Evolutionary conservation across 139 green algal species (phyloP).

Genomic region (Closterium sp.): DNA sequence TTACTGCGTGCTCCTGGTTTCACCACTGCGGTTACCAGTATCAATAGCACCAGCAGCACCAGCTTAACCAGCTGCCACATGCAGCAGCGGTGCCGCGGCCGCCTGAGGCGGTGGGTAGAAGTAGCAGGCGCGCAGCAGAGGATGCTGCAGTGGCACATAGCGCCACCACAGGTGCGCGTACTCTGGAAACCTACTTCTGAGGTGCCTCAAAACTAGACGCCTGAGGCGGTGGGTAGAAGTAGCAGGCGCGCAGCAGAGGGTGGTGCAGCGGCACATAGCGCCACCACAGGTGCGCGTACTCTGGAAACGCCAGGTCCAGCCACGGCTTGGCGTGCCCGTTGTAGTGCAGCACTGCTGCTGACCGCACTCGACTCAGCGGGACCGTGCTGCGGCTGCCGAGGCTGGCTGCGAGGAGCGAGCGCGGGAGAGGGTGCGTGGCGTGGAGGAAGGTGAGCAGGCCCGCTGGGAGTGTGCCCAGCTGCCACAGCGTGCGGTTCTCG

Average conservation of each 20-base stretch:
- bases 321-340: constrained; percentile 42
- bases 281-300: constrained; percentile 22
- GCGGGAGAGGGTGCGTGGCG: neutral
- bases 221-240: no score
- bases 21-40: no score
- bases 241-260: no score
- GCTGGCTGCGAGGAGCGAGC: neutral
- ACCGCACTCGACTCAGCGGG: neutral
- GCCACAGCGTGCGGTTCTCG: constrained; percentile 21
- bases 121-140: no score
- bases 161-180: constrained; percentile 22
- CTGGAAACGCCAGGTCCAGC: constrained; percentile 31
- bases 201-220: no score
- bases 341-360: constrained; percentile 34
- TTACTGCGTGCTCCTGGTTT: no score
- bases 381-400: constrained; percentile 20
- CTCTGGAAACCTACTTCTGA: no score
- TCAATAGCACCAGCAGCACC: no score
- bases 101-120: no score
- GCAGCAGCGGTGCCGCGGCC: no score
- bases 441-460: constrained; percentile 24
- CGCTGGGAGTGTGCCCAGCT: constrained; percentile 22
- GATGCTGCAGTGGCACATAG: constrained; percentile 9
- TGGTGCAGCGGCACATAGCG: constrained; percentile 21
- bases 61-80: no score